Evolutionary conservation across 345 rosid genomes (phyloP), one percentile per base, ranked within the genome.

Genomic region (Cardiospermum halicacabum): DNA sequence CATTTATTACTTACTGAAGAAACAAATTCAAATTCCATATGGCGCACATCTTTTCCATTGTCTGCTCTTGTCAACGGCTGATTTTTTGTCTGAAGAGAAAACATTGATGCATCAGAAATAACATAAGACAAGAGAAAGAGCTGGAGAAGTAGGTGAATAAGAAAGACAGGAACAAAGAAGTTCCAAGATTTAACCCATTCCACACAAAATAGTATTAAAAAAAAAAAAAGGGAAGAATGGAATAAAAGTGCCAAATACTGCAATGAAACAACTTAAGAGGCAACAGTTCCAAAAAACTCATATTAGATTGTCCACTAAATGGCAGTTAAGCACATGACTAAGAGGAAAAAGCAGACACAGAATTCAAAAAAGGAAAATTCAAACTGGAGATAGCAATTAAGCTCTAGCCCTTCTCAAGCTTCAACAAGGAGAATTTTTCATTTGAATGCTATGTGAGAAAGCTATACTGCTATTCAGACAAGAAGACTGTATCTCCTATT

Each of bases 1-100:
- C 16, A 65, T 19, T 16, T 37, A 71, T 45, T 64, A 77, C 92
- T 84, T 74, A 91, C 99, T 8, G 78, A 37, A 54, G 92, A 81
- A 76, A 71, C 75, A 78, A 78, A 91, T 32, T 94, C 92, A 74
- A 94, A 89, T 73, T 91, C 99, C 37, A 94, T 87, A 77, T 88
- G 97, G 40, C 80, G 91, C 62, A 94, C 97, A 78, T 88, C 97
- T 77, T 85, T 94, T 67, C 84, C 86, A 59, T 79, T 66, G 57
- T 76, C 86, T 60, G 49, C 71, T 61, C 74, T 84, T 58, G 91
- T 78, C 86, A 91, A 76, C 26, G 70, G 75, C 58, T 77, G 74
- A 67, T 85, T 94, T 68, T 76, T 84, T 31, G 77, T 74, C 99
- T 88, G 43, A 78, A 22, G 55, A 60, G 60, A 36, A 69, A 61